Base-by-base conservation (phyloP, 2,329 filamentous ascomycete genomes). In the Teratosphaeria epicoccoides region DNA sequence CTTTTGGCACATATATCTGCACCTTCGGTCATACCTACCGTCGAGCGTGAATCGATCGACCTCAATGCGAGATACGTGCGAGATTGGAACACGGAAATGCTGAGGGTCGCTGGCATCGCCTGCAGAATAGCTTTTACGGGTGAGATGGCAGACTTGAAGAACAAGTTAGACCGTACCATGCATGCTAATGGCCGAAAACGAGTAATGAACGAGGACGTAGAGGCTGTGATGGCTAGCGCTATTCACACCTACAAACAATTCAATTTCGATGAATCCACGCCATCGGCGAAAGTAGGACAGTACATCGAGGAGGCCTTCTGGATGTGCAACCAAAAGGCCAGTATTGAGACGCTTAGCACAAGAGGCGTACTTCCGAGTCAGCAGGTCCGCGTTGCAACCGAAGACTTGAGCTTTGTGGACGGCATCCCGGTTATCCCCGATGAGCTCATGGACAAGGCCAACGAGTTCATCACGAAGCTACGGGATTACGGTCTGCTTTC, bases 291-390 rank as follows among this genome's bases (percentile, higher is more conserved):
- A 54, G 86, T 97, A 20, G 88, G 89, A 0, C 82, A 88, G 63
- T 85, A 88, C 55, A 88, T 98, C 49, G 90, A 96, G 63, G 88
- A 96, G 69, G 87, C 89, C 0, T 98, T 98, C 66, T 98, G 93
- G 93, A 94, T 83, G 29, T 90, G 88, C 56, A 93, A 87, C 63
- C 84, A 82, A 65, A 85, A 84, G 57, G 82, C 88, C 2, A 84
- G 81, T 0, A 88, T 97, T 52, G 90, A 96, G 63, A 79, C 96
- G 6, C 83, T 94, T 58, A 96, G 90, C 1, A 95, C 85, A 20
- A 82, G 84, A 53, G 94, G 94, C 51, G 83, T 98, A 6, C 75
- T 96, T 50, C 81, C 85, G n/a, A 94, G 87, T 29, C 81, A 86
- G 11, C 79, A 86, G 59, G 88, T 96, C 29, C 86, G 93, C 28